Evolutionary conservation across 352 stramenopile species (phyloP), one percentile per base, ranked within the genome.

Genomic region (Phytophthora sp.): DNA sequence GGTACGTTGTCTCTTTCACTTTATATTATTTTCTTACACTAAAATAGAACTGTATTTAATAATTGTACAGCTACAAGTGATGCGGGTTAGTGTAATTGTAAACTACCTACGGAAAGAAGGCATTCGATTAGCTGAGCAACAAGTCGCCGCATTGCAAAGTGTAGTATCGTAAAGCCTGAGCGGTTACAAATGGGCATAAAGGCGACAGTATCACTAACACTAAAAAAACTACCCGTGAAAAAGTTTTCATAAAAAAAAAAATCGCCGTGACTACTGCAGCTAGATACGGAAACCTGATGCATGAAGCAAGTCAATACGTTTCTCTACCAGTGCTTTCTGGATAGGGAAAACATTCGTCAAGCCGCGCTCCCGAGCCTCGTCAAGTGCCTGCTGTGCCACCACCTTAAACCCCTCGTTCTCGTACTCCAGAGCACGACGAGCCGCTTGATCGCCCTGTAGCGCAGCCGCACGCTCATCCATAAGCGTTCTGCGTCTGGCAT

Each of bases 231-330:
- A n/a, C n/a, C n/a, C n/a, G n/a, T n/a, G n/a, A n/a, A n/a, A n/a
- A n/a, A n/a, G n/a, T n/a, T n/a, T n/a, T n/a, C n/a, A n/a, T n/a
- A n/a, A n/a, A n/a, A 9, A 52, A 53, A 59, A 29, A 35, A 42
- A 45, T 65, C 52, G n/a, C n/a, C n/a, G n/a, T 47, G 33, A 39
- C 27, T 16, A 47, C 51, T 47, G 26, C 54, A 53, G 9, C 65
- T 89, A 90, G 26, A 93, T 68, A 54, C 85, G 85, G 53, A 93
- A 93, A 29, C 83, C 83, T 21, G 80, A 89, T 12, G 83, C 85
- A 12, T 79, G 77, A 41, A 93, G 72, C 41, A 92, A 66, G 30
- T 92, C 85, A 23, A 94, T 82, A 30, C 79, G 76, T 27, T 91
- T 91, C 64, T 90, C 83, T 3, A 82, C 66, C 12, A 91, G 35